Evolutionary conservation across 371 early-diverging fungal genomes (phyloP), one percentile per base, ranked within the genome.

Genomic region (Parasitella parasitica): DNA sequence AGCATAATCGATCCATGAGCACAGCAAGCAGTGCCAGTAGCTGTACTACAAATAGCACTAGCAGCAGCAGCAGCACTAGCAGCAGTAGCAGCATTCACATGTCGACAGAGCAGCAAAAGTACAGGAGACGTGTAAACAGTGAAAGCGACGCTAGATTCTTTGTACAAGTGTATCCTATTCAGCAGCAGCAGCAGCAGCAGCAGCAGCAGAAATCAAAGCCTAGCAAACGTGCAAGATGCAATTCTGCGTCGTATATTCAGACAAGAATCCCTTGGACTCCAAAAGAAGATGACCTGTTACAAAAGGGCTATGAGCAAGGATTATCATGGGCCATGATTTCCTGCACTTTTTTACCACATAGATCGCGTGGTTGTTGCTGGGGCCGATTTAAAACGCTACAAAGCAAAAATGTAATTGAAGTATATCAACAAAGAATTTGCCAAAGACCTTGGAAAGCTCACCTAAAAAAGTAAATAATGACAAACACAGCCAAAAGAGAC

Each of bases 311-410:
- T 51, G 68, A 69, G 1, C 69, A 76, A 60, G 78, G 78, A 3
- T 38, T 78, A 15, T 78, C 78, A 0, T 78, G 78, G 78, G 76
- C 76, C 6, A 73, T 78, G 76, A 73, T 78, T 22, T 71, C 78
- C 9, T 59, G 71, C 1, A 78, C 73, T 2, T 75, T 71, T 54
- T 46, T 78, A 13, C 78, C 78, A 6, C 76, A 76, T 57, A 76
- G 78, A 6, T 78, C 78, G 4, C 48, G 78, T 60, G 78, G 78
- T 6, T 78, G 78, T 35, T 78, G 78, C 30, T 78, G 78, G 78
- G 78, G 78, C 27, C 67, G 78, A 16, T 78, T 75, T 26, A 78
- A 78, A 32, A 78, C 74, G 9, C 34, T 78, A 4, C 75, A 75
- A 41, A 71, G 61, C 37, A 75, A 73, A 58, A 71, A 75, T 38